These are phyloP conservation scores for Mycena maculata DNA, from an alignment of 768 basidiomycete species.

Conservation along the genomic window DNA sequence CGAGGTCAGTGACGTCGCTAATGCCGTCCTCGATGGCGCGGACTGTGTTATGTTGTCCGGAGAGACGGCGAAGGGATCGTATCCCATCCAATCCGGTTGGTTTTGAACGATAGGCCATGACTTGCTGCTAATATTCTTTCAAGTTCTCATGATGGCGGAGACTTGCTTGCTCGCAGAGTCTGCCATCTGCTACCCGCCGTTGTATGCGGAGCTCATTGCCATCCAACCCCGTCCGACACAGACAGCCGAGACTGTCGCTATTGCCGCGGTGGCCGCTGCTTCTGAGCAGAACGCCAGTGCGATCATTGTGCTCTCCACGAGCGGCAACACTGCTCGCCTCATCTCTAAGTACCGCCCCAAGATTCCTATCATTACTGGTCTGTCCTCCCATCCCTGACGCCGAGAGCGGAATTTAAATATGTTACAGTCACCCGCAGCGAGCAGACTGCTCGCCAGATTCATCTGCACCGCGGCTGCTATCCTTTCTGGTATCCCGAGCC, in stretches of 20 bases:
- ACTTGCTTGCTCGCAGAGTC: slow-evolving; percentile 97
- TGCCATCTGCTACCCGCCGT: slow-evolving; percentile 93
- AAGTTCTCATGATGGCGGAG: slow-evolving; percentile 99
- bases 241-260: slow-evolving; percentile 95
- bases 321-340: slow-evolving; percentile 95
- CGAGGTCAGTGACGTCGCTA: slow-evolving; percentile 98
- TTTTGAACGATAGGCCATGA: not conserved
- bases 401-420: not conserved
- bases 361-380: slow-evolving; percentile 95
- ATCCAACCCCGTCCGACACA: slow-evolving; percentile 89
- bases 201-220: slow-evolving; percentile 88
- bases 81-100: slow-evolving; percentile 91
- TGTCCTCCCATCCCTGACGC: slow-evolving; percentile 38
- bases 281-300: slow-evolving; percentile 95
- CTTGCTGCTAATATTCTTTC: slow-evolving; percentile 15
- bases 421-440: slow-evolving; percentile 90
- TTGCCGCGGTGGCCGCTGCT: slow-evolving; percentile 96
- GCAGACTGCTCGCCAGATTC: slow-evolving; percentile 96
- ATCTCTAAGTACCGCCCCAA: slow-evolving; percentile 96
- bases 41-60: slow-evolving; percentile 99
- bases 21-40: slow-evolving; percentile 97
- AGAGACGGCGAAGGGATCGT: slow-evolving; percentile 97
- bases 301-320: slow-evolving; percentile 96
- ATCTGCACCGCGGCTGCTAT: slow-evolving; percentile 96
- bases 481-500: slow-evolving; percentile 97